Evolutionary conservation across 1,284 basidiomycete genomes (phyloP).

Genomic region (Tranzscheliella williamsii): DNA sequence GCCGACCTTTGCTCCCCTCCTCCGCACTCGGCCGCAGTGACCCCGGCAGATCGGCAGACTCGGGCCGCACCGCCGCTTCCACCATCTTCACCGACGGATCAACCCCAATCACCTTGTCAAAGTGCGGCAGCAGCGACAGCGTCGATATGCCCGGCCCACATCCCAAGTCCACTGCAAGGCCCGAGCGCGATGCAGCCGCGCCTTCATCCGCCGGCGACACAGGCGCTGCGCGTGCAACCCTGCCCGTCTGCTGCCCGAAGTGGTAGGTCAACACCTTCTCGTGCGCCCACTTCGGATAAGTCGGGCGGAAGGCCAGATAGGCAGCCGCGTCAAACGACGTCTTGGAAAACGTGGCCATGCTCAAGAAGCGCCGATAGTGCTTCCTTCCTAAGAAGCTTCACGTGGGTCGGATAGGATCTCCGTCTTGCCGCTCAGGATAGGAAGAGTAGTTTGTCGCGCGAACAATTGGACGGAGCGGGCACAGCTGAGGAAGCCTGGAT

Average conservation of each 20-base stretch:
- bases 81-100: slow-evolving; percentile 80
- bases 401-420: no score
- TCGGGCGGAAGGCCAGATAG: slow-evolving; percentile 40
- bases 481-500: no score
- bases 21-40: slow-evolving; percentile 9
- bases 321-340: slow-evolving; percentile 42
- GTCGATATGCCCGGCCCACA: slow-evolving; percentile 79
- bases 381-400: no score
- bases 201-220: neutral
- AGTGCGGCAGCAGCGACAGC: slow-evolving; percentile 66
- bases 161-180: slow-evolving; percentile 70
- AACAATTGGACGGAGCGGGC: no score
- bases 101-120: slow-evolving; percentile 70
- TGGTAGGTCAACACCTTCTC: slow-evolving; percentile 32
- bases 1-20: slow-evolving; percentile 58
- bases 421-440: no score
- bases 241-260: slow-evolving; percentile 4
- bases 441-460: no score
- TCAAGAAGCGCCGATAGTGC: no score
- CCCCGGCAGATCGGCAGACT: slow-evolving; percentile 20
- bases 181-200: neutral
- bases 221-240: no score
- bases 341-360: slow-evolving; percentile 37
- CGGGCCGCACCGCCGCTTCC: slow-evolving; percentile 66
- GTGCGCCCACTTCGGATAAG: slow-evolving; percentile 39